Conservation (phyloP, 73 alveolate species). For the Loxodes magnus region DNA sequence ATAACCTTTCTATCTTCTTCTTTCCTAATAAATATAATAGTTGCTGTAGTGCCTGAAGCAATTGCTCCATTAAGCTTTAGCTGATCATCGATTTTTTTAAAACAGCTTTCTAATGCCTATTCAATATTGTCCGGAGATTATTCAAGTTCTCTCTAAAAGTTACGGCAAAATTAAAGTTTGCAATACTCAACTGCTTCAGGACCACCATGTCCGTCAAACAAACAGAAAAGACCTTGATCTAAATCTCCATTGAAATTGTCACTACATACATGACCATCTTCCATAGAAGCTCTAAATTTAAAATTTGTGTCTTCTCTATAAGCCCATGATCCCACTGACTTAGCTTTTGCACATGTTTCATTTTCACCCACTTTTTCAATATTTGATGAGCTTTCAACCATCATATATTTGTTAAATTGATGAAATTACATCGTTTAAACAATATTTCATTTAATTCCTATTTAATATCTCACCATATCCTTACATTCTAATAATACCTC, state of each 20-base stretch:
- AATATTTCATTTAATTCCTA: no score
- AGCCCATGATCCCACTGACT: no score
- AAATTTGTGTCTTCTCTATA: conserved; percentile 77
- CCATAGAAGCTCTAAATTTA: conserved; percentile 78
- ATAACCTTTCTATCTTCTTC: conserved; percentile 62
- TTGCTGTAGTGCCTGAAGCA: conserved; percentile 82
- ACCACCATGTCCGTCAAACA: conserved; percentile 98
- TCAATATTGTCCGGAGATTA: conserved; percentile 21
- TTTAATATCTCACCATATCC: no score
- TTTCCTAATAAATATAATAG: conserved; percentile 61
- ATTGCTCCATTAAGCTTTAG: conserved; percentile 58
- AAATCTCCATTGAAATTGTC: conserved; percentile 71
- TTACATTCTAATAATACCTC: no score
- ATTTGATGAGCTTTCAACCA: no score
- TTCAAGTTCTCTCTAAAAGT: conserved; percentile 21
- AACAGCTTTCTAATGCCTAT: conserved; percentile 31
- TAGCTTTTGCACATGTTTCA: no score
- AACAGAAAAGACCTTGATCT: conserved; percentile 62
- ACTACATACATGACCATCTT: conserved; percentile 64
- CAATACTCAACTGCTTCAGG: conserved; percentile 61
- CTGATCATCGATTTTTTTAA: conserved; percentile 54
- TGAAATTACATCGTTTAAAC: no score
- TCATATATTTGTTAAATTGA: no score
- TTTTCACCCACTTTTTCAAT: no score
- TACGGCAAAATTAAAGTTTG: not conserved